Conservation (phyloP, 2,329 filamentous ascomycete genomes). For the Lachnellula arida region DNA sequence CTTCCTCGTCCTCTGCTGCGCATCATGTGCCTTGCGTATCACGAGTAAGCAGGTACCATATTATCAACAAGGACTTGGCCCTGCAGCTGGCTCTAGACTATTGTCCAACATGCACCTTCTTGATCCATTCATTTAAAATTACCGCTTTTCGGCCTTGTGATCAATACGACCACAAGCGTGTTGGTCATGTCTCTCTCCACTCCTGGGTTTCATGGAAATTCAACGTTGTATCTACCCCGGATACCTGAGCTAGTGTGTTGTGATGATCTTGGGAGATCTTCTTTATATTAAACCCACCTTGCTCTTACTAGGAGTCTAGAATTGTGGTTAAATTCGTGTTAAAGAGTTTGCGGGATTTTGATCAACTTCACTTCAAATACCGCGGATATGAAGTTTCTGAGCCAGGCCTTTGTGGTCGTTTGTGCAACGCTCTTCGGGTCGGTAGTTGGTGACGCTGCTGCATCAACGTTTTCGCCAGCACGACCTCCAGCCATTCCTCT, state of each 20-base stretch:
- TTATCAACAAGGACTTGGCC: neutral
- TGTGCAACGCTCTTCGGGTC: slow-evolving; percentile 3
- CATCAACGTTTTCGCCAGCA: slow-evolving; percentile 57
- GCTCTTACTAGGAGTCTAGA: neutral
- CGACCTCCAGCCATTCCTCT: slow-evolving; percentile 66
- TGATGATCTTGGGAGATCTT: neutral
- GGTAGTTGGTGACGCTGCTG: neutral
- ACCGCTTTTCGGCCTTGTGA: neutral
- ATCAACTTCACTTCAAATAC: neutral
- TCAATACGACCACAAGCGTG: neutral
- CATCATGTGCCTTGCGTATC: neutral
- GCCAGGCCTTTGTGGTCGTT: neutral
- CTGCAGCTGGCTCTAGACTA: neutral
- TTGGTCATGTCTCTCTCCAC: neutral
- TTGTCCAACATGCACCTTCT: neutral
- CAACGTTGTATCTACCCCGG: neutral
- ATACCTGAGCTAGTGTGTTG: neutral
- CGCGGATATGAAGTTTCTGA: neutral
- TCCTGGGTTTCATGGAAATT: neutral
- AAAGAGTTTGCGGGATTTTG: neutral
- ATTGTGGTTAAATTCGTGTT: neutral
- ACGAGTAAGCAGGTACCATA: neutral
- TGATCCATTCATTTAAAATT: neutral
- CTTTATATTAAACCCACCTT: neutral
- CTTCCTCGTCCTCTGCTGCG: neutral